These are phyloP conservation scores for Fusarium sp. DNA, from an alignment of 2,329 filamentous ascomycete species.

Conservation along the genomic window DNA sequence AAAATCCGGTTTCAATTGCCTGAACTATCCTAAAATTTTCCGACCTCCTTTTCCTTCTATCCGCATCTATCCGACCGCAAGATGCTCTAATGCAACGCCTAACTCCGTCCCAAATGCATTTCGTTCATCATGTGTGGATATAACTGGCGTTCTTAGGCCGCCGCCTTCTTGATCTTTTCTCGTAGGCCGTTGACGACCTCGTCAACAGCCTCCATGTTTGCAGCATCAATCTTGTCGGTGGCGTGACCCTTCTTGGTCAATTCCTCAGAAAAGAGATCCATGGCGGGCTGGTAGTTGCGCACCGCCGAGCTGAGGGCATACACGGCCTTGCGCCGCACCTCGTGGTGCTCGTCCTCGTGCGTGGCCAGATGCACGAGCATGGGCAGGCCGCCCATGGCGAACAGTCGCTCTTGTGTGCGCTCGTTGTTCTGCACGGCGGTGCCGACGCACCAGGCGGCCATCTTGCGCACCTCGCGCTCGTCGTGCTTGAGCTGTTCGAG, in stretches of 20 bases:
- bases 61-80: conserved; percentile 4
- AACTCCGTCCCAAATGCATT: conserved; percentile 54
- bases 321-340: conserved; percentile 86
- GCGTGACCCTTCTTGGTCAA: conserved; percentile 68
- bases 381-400: conserved; percentile 75
- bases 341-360: conserved; percentile 67
- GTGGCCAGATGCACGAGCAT: conserved; percentile 75
- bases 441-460: conserved; percentile 94
- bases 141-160: conserved; percentile 16
- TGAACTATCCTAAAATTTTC: conserved; percentile 30
- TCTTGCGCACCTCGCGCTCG: conserved; percentile 79
- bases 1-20: conserved; percentile 32
- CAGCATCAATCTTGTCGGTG: conserved; percentile 77
- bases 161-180: conserved; percentile 59
- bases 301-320: conserved; percentile 88
- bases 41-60: conserved; percentile 11
- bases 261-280: conserved; percentile 76
- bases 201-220: conserved; percentile 90
- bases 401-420: conserved; percentile 80
- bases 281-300: conserved; percentile 89
- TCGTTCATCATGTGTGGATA: conserved; percentile 26
- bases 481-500: conserved; percentile 75
- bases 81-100: conserved; percentile 37
- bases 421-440: conserved; percentile 97
- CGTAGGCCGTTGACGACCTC: conserved; percentile 76